These are phyloP conservation scores for Acanthamoeba sp. DNA, from an alignment of 208 protist species.

Conservation along the genomic window DNA sequence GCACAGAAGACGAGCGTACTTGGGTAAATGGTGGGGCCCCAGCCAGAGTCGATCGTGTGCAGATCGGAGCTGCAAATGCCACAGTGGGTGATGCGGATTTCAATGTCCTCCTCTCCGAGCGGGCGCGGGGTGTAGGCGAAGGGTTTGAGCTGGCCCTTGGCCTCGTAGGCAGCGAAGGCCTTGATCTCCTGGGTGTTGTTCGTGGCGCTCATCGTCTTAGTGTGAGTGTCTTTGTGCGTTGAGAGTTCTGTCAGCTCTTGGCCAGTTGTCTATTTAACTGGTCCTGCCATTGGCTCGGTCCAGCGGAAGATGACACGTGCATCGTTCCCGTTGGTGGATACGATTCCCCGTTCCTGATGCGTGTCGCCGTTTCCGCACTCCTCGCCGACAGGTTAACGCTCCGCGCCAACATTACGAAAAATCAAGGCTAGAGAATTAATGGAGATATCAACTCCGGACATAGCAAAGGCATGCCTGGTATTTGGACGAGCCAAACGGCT, in stretches of 20 bases:
- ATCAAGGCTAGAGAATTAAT: too few species aligned
- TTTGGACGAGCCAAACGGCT: too few species aligned
- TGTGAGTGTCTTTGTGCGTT: background rate
- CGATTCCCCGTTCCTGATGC: too few species aligned
- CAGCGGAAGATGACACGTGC: too few species aligned
- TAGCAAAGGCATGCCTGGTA: too few species aligned
- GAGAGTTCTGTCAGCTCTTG: background rate
- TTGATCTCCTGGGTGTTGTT: background rate
- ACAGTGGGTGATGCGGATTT: conserved; percentile 55
- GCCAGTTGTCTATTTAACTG: background rate
- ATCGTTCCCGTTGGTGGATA: too few species aligned
- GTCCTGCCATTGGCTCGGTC: too few species aligned
- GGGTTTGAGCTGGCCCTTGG: conserved; percentile 12
- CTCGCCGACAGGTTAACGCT: too few species aligned
- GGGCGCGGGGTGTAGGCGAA: conserved; percentile 15
- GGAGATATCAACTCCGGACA: too few species aligned
- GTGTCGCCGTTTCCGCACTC: too few species aligned
- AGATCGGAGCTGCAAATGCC: conserved; percentile 63
- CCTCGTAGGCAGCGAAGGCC: conserved; percentile 23
- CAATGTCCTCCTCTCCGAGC: background rate
- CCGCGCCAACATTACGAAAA: too few species aligned
- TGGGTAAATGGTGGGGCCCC: background rate
- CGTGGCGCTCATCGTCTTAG: background rate
- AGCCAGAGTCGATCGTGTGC: conserved; percentile 53
- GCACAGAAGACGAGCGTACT: background rate